phyloP scores from a whole-genome alignment of 306 rosid species.

The Canavalia gladiata region DNA sequence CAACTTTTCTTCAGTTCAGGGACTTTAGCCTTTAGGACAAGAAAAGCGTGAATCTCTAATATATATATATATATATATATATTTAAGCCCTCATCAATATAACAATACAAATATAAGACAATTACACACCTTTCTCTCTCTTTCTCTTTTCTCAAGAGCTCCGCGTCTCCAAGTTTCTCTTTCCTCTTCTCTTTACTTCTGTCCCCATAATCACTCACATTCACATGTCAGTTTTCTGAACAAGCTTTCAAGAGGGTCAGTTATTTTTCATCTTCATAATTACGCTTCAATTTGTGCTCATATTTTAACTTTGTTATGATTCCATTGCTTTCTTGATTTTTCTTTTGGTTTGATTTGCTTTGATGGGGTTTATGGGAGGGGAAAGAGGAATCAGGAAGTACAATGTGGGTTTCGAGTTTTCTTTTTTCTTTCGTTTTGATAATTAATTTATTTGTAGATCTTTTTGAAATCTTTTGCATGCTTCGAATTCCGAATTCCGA shows the following conservation, averaged over 20 bases:
- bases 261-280: constrained; percentile 10
- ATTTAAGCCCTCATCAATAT: background rate
- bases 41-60: constrained; percentile 30
- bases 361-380: constrained; percentile 26
- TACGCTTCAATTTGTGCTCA: background rate
- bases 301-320: background rate
- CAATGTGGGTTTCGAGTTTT: constrained; percentile 34
- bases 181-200: background rate
- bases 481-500: constrained; percentile 8
- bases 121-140: background rate
- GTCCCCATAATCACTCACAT: background rate
- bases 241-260: constrained; percentile 60
- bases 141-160: constrained; percentile 14
- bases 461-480: background rate
- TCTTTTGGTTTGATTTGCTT: background rate
- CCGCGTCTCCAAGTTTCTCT: constrained; percentile 13
- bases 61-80: background rate
- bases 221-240: constrained; percentile 32
- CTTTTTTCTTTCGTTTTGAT: background rate
- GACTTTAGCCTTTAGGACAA: constrained; percentile 24
- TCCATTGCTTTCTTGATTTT: background rate
- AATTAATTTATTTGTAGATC: background rate
- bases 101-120: background rate
- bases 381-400: background rate
- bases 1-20: constrained; percentile 32